These are phyloP conservation scores for Colletotrichum orbiculare DNA, from an alignment of 2,329 filamentous ascomycete species.

Conservation along the genomic window DNA sequence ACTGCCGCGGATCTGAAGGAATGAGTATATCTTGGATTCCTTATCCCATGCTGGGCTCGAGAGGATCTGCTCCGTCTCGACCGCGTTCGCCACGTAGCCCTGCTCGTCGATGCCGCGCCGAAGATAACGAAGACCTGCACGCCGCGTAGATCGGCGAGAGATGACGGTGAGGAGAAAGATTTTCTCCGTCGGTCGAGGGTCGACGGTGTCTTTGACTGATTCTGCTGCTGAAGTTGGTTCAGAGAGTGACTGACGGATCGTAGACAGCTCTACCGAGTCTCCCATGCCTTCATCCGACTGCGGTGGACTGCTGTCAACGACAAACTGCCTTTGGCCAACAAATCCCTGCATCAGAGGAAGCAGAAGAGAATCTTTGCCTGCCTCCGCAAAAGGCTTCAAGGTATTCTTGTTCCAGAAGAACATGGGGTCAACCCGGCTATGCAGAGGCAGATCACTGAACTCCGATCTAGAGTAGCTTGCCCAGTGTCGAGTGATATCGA, in stretches of 20 bases:
- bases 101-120: slow-evolving; percentile 91
- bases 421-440: slow-evolving; percentile 77
- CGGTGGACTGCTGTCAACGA: slow-evolving; percentile 72
- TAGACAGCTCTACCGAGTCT: slow-evolving; percentile 59
- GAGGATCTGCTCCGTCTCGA: slow-evolving; percentile 95
- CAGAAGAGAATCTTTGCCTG: slow-evolving; percentile 76
- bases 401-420: slow-evolving; percentile 95
- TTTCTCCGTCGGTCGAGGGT: slow-evolving; percentile 61
- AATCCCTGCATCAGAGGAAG: slow-evolving; percentile 95
- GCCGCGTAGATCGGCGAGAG: slow-evolving; percentile 86
- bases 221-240: slow-evolving; percentile 42
- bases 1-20: slow-evolving; percentile 88
- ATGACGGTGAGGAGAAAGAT: slow-evolving; percentile 86
- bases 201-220: slow-evolving; percentile 46
- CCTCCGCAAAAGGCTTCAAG: slow-evolving; percentile 76
- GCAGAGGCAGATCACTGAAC: slow-evolving; percentile 68
- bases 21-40: slow-evolving; percentile 77
- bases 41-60: slow-evolving; percentile 75
- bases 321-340: slow-evolving; percentile 86
- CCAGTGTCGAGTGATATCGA: slow-evolving; percentile 83
- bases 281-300: slow-evolving; percentile 60
- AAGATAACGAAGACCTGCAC: slow-evolving; percentile 89
- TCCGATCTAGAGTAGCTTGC: slow-evolving; percentile 52
- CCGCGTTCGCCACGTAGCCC: slow-evolving; percentile 87
- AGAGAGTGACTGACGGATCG: slow-evolving; percentile 48